Conservation (phyloP, 2,329 filamentous ascomycete species). For the Aspergillus arachidicola region DNA sequence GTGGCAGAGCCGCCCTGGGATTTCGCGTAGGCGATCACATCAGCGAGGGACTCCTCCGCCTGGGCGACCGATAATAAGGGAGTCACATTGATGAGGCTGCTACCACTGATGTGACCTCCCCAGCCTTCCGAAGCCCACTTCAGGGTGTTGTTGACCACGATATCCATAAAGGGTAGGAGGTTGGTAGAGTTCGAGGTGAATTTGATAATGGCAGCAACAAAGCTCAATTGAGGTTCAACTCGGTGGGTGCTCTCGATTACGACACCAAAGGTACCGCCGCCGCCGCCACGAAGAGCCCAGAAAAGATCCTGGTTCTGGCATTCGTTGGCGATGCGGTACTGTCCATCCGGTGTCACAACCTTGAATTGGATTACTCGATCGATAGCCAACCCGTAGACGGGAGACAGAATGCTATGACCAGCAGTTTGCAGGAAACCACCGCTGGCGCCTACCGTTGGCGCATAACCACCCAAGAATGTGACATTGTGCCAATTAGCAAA, state of each 20-base stretch:
- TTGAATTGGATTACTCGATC: conserved; percentile 34
- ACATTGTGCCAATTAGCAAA: conserved; percentile 29
- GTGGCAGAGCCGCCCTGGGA: conserved; percentile 16
- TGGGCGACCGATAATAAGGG: conserved; percentile 15
- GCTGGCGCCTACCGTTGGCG: conserved; percentile 20
- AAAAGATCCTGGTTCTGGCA: conserved; percentile 25
- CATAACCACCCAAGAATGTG: conserved; percentile 27
- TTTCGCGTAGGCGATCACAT: conserved; percentile 15
- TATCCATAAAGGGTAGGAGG: conserved; percentile 23
- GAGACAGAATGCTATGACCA: conserved; percentile 32
- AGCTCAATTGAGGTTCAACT: conserved; percentile 14
- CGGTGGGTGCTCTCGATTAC: conserved; percentile 20
- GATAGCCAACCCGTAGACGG: conserved; percentile 30
- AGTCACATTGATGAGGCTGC: conserved; percentile 21
- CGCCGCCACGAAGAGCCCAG: conserved; percentile 15
- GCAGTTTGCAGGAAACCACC: conserved; percentile 34
- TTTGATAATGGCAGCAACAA: conserved; percentile 18
- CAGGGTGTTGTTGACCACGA: conserved; percentile 24
- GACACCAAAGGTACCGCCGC: conserved; percentile 21
- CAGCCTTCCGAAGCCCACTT: conserved; percentile 26
- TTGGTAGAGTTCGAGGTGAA: conserved; percentile 20
- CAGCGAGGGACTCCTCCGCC: conserved; percentile 17
- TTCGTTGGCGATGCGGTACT: conserved; percentile 18
- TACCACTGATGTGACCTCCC: conserved; percentile 25
- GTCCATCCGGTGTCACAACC: conserved; percentile 26